Conservation (phyloP, 176 grass and related monocot species). For the Puya raimondii region DNA sequence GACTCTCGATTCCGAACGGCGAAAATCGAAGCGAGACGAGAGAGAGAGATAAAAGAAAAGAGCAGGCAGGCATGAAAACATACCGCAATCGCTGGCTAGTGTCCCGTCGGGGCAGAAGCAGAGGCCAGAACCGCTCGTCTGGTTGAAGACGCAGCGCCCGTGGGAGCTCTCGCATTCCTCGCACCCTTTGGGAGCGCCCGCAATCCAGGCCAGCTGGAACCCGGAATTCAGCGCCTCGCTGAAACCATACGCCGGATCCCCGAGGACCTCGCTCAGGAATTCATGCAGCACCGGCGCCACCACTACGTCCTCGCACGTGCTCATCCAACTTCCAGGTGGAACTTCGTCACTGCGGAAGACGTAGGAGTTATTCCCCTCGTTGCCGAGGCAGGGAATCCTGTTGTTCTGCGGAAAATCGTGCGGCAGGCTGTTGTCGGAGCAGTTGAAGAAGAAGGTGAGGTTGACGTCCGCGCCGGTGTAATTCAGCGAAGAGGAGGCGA, state of each 20-base stretch:
- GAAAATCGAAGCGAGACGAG: too few species aligned
- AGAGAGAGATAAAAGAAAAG: too few species aligned
- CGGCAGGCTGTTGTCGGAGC: not conserved
- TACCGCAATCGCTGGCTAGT: not conserved
- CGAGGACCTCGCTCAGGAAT: not conserved
- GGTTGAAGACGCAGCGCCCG: constrained; percentile 4
- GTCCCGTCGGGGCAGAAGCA: constrained; percentile 6
- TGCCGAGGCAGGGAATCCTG: not conserved
- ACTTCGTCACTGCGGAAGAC: not conserved
- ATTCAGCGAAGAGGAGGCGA: not conserved
- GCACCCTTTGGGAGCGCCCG: not conserved
- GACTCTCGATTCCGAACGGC: too few species aligned
- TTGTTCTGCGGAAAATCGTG: not conserved
- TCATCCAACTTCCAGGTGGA: too few species aligned
- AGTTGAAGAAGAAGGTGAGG: constrained; percentile 8
- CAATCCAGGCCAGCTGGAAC: not conserved
- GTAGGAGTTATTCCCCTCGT: not conserved
- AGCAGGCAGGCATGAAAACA: too few species aligned
- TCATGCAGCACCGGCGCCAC: not conserved
- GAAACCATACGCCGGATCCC: not conserved
- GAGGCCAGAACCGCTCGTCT: not conserved
- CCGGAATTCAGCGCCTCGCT: not conserved
- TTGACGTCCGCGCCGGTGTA: not conserved
- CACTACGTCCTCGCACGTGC: not conserved
- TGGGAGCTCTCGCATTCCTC: not conserved